Evolutionary conservation across 2,329 filamentous ascomycete species (phyloP), one percentile per base, ranked within the genome.

Genomic region (Pseudogymnoascus sp.): DNA sequence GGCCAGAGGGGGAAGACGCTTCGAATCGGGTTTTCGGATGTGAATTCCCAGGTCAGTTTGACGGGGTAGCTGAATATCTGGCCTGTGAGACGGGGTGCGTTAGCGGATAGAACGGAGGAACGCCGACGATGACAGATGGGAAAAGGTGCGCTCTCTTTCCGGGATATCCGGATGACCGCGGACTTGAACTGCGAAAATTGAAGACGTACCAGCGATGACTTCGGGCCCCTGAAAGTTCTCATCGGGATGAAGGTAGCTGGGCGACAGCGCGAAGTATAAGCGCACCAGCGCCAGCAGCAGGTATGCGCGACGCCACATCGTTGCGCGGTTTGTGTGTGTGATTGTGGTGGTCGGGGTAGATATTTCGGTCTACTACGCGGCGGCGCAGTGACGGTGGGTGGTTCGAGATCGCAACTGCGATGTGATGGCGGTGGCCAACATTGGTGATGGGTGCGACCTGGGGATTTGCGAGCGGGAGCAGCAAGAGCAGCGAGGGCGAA

Each of bases 171-270:
- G 59, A 28, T 14, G 43, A 38, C 45, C 33, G 52, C n/a, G 38
- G 16, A 33, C 31, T 31, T 31, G 8, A 31, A 31, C 58, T 61
- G 41, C 33, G 59, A 49, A 37, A 16, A 43, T 40, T 18, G 18
- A 78, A 78, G 9, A 43, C 87, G 69, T 85, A 97, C 93, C 93
- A 72, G 93, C 93, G 72, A 97, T 95, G 67, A 97, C 88, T 80
- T 99, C 95, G 14, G 95, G 95, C 37, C 95, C 95, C 78, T 99
- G 95, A 72, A 99, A 99, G 80, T 97, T 95, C 82, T 99, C 95
- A 79, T 99, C 95, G 4, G 95, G 95, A 75, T 99, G 95, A 55
- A 99, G 85, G 76, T 99, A 99, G 81, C 93, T 97, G 64, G 95
- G 90, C 66, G 89, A 93, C 67, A 97, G 79, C 65, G 95, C 93